A percentile compares a stretch with the other conserved stretches of the same genome.
Conservation (phyloP, 2,329 filamentous ascomycete genomes). For the Alternaria sp. region DNA sequence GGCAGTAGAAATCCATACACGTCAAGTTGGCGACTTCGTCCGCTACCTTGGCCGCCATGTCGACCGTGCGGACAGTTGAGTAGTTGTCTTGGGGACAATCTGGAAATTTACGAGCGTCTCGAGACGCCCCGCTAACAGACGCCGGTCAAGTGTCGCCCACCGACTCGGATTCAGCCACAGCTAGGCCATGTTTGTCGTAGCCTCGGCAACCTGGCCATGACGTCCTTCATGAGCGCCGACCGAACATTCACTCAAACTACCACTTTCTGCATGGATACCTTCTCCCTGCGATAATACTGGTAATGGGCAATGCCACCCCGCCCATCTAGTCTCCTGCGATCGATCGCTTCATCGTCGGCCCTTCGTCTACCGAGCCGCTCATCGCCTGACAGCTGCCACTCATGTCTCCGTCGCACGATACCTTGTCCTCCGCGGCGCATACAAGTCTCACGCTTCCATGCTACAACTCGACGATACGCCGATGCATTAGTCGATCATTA, state of each 20-base stretch:
- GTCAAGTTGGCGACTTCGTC: slow-evolving; percentile 51
- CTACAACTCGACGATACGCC: slow-evolving; percentile 50
- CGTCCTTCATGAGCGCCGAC: slow-evolving; percentile 30
- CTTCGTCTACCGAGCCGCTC: not conserved
- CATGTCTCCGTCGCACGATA: slow-evolving; percentile 27
- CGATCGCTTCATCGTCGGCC: slow-evolving; percentile 15
- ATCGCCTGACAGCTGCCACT: slow-evolving; percentile 28
- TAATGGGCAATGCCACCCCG: slow-evolving; percentile 43
- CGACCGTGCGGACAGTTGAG: slow-evolving; percentile 20
- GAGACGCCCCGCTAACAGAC: slow-evolving; percentile 21
- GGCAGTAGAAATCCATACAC: slow-evolving; percentile 37
- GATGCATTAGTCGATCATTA: slow-evolving; percentile 72
- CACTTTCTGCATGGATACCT: slow-evolving; percentile 7
- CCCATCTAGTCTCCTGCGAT: slow-evolving; percentile 27
- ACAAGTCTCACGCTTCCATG: slow-evolving; percentile 55
- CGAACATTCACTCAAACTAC: slow-evolving; percentile 20
- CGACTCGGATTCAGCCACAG: slow-evolving; percentile 24
- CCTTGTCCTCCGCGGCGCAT: slow-evolving; percentile 20
- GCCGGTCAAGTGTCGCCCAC: slow-evolving; percentile 20
- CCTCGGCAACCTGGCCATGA: slow-evolving; percentile 31
- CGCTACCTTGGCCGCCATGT: slow-evolving; percentile 51
- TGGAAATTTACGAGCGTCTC: slow-evolving; percentile 28
- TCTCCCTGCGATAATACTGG: not conserved
- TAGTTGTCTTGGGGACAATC: slow-evolving; percentile 16
- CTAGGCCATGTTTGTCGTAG: slow-evolving; percentile 14